A percentile compares a stretch with the other conserved stretches of the same genome.
These are phyloP conservation scores for Phellinidium pouzarii DNA, from an alignment of 1,284 basidiomycete species.

Conservation along the genomic window DNA sequence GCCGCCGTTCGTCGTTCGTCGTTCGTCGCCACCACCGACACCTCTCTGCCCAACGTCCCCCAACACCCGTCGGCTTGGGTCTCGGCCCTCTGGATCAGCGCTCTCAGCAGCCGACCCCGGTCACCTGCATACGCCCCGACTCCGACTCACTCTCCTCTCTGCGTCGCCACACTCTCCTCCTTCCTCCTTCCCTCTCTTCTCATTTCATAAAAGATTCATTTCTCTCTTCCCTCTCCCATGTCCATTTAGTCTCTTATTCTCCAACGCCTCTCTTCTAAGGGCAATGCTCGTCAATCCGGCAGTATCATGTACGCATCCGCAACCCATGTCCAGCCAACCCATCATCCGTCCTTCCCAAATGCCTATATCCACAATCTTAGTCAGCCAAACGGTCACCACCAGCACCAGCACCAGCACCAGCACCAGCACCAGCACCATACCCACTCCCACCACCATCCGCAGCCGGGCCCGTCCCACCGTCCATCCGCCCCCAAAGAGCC, in stretches of 20 bases:
- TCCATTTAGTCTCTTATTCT: slow-evolving; percentile 17
- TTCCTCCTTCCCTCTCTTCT: slow-evolving; percentile 9
- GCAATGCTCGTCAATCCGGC: slow-evolving; percentile 40
- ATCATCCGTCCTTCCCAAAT: slow-evolving; percentile 10
- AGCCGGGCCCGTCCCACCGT: slow-evolving; percentile 18
- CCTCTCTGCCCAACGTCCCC: not conserved
- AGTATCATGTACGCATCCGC: slow-evolving; percentile 57
- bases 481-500: slow-evolving; percentile 42
- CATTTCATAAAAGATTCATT: slow-evolving; percentile 28
- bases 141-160: slow-evolving; percentile 3
- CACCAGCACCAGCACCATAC: slow-evolving; percentile 49
- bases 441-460: slow-evolving; percentile 32
- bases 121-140: slow-evolving; percentile 1
- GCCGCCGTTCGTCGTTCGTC: not conserved
- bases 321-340: slow-evolving; percentile 43
- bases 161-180: not conserved
- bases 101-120: slow-evolving; percentile 8
- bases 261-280: slow-evolving; percentile 27
- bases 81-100: slow-evolving; percentile 1
- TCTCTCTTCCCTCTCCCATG: slow-evolving; percentile 24
- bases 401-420: slow-evolving; percentile 33
- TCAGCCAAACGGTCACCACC: slow-evolving; percentile 9
- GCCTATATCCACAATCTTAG: slow-evolving; percentile 2
- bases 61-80: not conserved
- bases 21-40: not conserved